Conservation (phyloP, 2,329 filamentous ascomycete genomes). For the Colletotrichum scovillei region DNA sequence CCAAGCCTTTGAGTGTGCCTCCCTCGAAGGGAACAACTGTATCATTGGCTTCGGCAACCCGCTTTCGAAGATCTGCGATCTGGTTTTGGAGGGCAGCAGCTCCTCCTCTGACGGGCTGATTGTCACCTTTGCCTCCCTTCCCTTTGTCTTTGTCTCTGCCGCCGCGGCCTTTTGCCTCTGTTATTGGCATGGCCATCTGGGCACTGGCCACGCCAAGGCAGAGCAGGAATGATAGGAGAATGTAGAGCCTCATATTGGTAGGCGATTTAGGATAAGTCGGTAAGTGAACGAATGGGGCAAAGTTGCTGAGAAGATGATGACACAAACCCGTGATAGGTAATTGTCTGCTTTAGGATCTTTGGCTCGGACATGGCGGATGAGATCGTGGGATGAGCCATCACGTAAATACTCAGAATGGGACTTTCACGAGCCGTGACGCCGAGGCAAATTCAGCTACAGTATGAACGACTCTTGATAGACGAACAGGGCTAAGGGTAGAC, state of each 20-base stretch:
- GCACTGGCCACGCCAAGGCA: slow-evolving; percentile 16
- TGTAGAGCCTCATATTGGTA: slow-evolving; percentile 9
- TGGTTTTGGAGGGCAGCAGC: not conserved
- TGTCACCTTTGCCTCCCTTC: slow-evolving; percentile 9
- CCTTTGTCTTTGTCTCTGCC: slow-evolving; percentile 2
- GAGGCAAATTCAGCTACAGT: slow-evolving; percentile 11
- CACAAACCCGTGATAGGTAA: not conserved
- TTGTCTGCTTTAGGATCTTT: not conserved
- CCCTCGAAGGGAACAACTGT: slow-evolving; percentile 23
- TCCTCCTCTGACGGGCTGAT: slow-evolving; percentile 7
- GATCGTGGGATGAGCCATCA: slow-evolving; percentile 6
- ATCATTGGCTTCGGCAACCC: slow-evolving; percentile 14
- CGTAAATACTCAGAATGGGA: slow-evolving; percentile 18
- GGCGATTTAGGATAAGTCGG: not conserved
- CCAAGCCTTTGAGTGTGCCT: slow-evolving; percentile 11
- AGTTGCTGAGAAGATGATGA: not conserved
- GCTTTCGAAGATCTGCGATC: slow-evolving; percentile 6
- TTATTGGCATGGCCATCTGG: slow-evolving; percentile 6
- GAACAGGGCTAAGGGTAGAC: slow-evolving; percentile 10
- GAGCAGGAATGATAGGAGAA: slow-evolving; percentile 8
- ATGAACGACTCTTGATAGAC: not conserved
- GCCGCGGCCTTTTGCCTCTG: not conserved
- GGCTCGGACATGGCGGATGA: not conserved
- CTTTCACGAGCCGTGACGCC: slow-evolving; percentile 30
- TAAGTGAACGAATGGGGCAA: not conserved